Evolutionary conservation across 441 rosid species (phyloP).

Genomic region (Codiaeum variegatum): DNA sequence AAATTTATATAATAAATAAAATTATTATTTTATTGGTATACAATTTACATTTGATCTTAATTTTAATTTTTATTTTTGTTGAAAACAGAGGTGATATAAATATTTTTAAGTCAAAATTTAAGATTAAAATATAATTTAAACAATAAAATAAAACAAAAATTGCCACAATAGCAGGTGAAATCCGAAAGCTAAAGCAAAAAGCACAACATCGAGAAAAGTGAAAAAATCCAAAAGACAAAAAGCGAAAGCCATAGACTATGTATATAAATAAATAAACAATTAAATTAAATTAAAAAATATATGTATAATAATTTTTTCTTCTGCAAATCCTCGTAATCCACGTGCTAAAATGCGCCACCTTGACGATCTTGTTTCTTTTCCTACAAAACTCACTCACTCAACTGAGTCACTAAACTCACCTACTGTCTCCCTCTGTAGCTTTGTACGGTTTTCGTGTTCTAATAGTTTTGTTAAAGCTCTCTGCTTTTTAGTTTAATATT

Average conservation of each 20-base stretch:
- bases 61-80: no score
- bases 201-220: not conserved
- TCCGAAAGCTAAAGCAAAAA: slow-evolving; percentile 1
- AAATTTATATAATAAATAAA: no score
- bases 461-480: slow-evolving; percentile 34
- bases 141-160: not conserved
- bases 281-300: no score
- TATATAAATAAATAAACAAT: no score
- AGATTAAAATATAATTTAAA: no score
- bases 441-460: slow-evolving; percentile 65
- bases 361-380: slow-evolving; percentile 27
- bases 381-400: slow-evolving; percentile 2
- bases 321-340: slow-evolving; percentile 35
- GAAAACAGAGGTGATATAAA: no score
- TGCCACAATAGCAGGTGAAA: slow-evolving; percentile 23
- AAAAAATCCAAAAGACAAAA: not conserved
- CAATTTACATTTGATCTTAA: no score
- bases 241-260: not conserved
- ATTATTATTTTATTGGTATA: no score
- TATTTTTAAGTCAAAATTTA: no score
- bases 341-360: slow-evolving; percentile 57
- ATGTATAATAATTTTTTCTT: no score
- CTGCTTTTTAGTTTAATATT: slow-evolving; percentile 28
- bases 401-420: not conserved
- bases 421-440: slow-evolving; percentile 12